A percentile compares a stretch with the other conserved stretches of the same genome.
Conservation (phyloP, 208 protist genomes). For the Leishmania turanica region DNA sequence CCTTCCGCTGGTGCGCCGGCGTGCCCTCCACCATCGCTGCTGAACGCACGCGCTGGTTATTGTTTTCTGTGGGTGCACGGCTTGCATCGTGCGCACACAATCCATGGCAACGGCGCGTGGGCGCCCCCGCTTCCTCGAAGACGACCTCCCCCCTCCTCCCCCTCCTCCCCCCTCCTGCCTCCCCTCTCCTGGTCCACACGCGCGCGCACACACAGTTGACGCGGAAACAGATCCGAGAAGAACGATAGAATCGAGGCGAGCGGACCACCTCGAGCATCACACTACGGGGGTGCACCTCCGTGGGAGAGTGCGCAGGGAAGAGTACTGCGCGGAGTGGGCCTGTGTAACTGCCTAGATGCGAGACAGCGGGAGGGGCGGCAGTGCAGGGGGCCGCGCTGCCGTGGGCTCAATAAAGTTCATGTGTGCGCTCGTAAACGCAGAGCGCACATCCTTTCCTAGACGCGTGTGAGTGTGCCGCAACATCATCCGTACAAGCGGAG, state of each 20-base stretch:
- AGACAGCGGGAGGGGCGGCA: not conserved
- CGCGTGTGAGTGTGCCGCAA: not conserved
- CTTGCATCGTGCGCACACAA: no score
- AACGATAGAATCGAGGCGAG: no score
- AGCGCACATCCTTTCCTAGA: not conserved
- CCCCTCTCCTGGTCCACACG: not conserved
- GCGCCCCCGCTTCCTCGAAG: no score
- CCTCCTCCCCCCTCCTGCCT: no score
- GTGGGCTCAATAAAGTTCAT: not conserved
- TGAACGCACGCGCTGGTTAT: no score
- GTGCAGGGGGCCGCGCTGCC: not conserved
- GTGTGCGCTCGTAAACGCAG: not conserved
- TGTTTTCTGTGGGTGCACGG: no score
- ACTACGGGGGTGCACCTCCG: not conserved
- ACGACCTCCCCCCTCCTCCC: no score
- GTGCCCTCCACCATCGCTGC: no score
- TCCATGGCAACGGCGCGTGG: no score
- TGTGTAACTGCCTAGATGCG: not conserved
- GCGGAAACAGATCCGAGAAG: no score
- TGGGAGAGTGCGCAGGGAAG: not conserved
- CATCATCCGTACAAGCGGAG: not conserved
- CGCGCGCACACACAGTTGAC: not conserved
- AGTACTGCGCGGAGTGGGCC: not conserved
- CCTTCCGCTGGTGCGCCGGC: no score
- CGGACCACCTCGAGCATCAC: not conserved